Evolutionary conservation across 2,329 filamentous ascomycete species (phyloP).

Genomic region (Aureobasidium sp.): DNA sequence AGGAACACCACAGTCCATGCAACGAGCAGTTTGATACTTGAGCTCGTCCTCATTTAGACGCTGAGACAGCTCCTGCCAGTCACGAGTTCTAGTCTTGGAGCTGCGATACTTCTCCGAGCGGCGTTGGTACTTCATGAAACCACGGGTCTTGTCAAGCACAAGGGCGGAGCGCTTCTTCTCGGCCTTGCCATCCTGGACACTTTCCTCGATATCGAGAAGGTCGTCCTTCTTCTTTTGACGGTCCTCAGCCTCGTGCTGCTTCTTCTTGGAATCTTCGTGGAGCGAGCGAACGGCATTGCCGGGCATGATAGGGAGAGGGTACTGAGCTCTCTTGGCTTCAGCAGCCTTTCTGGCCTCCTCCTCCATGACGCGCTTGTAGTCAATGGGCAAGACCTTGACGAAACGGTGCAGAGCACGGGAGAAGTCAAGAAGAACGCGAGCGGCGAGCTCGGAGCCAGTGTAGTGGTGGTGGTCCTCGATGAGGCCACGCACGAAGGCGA

Average conservation of each 20-base stretch:
- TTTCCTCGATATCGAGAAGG: constrained; percentile 79
- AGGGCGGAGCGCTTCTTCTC: constrained; percentile 87
- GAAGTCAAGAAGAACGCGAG: constrained; percentile 91
- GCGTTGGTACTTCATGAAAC: constrained; percentile 95
- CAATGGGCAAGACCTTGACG: constrained; percentile 85
- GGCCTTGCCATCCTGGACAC: constrained; percentile 70
- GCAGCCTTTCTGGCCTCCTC: constrained; percentile 82
- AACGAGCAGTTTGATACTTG: constrained; percentile 92
- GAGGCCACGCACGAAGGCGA: constrained; percentile 81
- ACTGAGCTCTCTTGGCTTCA: constrained; percentile 76
- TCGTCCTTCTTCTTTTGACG: constrained; percentile 62
- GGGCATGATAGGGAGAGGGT: constrained; percentile 69
- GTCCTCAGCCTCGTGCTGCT: constrained; percentile 54
- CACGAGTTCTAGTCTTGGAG: constrained; percentile 74
- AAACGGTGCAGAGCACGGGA: constrained; percentile 84
- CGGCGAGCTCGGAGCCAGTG: constrained; percentile 90
- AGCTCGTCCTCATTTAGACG: constrained; percentile 89
- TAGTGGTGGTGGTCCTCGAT: constrained; percentile 98
- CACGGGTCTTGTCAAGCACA: constrained; percentile 93
- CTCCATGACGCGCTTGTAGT: constrained; percentile 88
- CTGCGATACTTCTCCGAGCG: constrained; percentile 89
- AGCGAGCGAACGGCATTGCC: constrained; percentile 52
- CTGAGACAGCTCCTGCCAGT: constrained; percentile 86
- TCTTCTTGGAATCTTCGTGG: constrained; percentile 49
- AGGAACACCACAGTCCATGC: constrained; percentile 98